Evolutionary conservation across 208 protist species (phyloP), one percentile per base, ranked within the genome.

Genomic region (Trypanosoma avium): DNA sequence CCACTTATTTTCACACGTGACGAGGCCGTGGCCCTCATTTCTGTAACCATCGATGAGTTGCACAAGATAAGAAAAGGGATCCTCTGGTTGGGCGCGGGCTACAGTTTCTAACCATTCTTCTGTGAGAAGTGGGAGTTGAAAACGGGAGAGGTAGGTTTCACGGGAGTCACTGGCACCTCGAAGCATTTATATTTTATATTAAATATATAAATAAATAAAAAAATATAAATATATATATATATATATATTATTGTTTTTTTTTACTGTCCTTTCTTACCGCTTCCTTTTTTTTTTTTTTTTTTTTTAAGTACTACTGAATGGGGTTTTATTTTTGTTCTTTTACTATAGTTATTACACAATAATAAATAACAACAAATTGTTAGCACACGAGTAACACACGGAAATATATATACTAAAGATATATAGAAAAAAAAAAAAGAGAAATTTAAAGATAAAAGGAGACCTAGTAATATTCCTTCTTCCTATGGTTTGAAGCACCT

Each of bases 1-100:
- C 87, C 87, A 93, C 19, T 55, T 53, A 67, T 93, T 93, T 17
- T 73, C 67, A 56, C 87, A 93, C 19, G 77, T 90, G 29, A 90
- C 81, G 53, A 93, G 69, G 54, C 83, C 87, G n/a, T 76, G 68
- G 17, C 75, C 79, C 63, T 67, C 69, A 46, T 60, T 52, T 21
- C 75, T 81, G 49, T 90, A 83, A 6, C 69, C 66, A 15, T 38
- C 48, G 7, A 83, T 83, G 42, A 77, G 78, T 12, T 78, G 70
- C n/a, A 90, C 82, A 22, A 93, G 65, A 38, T 69, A 84, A 43
- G 77, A 52, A 54, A 81, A 90, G 0, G 87, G 87, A 55, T 93
- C 83, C 24, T 78, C 65, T 0, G 87, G 87, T 17, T 63, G 63
- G 52, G 87, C 77, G 4, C 47, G 30, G 24, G 56, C 61, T 9